phyloP scores from a whole-genome alignment of 805 yeast species.

The Candida endomychidarum region DNA sequence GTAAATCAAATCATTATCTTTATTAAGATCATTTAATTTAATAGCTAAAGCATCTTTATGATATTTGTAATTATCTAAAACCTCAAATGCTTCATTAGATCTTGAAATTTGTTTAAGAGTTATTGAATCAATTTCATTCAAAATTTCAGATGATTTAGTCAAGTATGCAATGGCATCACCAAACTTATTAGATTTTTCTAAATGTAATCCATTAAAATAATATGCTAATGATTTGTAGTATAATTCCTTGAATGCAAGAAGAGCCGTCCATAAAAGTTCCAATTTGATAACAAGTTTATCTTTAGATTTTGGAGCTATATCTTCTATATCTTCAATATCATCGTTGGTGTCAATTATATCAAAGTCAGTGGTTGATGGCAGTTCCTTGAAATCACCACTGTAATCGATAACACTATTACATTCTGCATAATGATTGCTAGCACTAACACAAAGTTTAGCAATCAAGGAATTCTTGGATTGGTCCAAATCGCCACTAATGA shows the following conservation, averaged over 20 bases:
- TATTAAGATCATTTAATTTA: constrained; percentile 49
- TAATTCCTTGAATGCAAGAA: constrained; percentile 49
- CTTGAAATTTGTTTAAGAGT: constrained; percentile 26
- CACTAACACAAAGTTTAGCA: constrained; percentile 70
- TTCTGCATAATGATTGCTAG: constrained; percentile 54
- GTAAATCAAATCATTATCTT: constrained; percentile 88
- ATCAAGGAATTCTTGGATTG: constrained; percentile 63
- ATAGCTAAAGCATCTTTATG: constrained; percentile 41
- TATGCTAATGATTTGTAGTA: constrained; percentile 61
- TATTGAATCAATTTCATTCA: constrained; percentile 30
- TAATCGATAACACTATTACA: constrained; percentile 29
- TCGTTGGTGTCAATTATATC: constrained; percentile 27
- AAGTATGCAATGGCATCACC: constrained; percentile 78
- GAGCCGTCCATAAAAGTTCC: constrained; percentile 50
- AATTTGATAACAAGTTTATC: constrained; percentile 27
- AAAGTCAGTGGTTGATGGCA: constrained; percentile 16
- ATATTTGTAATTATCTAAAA: constrained; percentile 41
- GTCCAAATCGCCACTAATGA: constrained; percentile 50
- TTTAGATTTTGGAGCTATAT: constrained; percentile 20
- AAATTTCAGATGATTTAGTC: constrained; percentile 48
- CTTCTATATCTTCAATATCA: constrained; percentile 25
- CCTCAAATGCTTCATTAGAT: constrained; percentile 31
- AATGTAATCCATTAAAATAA: constrained; percentile 55
- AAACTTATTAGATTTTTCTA: constrained; percentile 55
- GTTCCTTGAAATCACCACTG: constrained; percentile 8